Percentiles rank a stretch among this genome's conserved stretches.
Evolutionary conservation across 2,329 filamentous ascomycete genomes (phyloP).

Genomic region (Ascochyta clinopodiicola): DNA sequence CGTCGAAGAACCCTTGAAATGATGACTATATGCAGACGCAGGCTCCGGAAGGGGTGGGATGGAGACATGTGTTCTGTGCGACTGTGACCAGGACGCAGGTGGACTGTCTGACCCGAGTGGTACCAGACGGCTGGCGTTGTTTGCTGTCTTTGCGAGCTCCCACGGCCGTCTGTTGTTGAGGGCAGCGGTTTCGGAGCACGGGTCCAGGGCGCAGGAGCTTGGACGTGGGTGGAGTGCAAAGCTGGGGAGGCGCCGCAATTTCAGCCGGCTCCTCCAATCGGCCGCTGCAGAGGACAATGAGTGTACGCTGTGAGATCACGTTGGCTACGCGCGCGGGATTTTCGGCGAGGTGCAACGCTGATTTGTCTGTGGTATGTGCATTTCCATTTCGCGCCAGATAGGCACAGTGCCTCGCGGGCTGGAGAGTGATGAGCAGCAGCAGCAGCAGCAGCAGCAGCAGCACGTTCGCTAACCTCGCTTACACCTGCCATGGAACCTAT

Average conservation of each 20-base stretch:
- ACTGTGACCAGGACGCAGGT: conserved; percentile 14
- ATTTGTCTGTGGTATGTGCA: conserved; percentile 34
- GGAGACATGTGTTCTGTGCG: conserved; percentile 12
- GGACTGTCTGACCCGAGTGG: conserved; percentile 9
- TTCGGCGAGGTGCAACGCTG: conserved; percentile 32
- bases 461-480: conserved; percentile 14
- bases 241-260: conserved; percentile 30
- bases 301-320: conserved; percentile 24
- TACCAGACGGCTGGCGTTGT: not conserved
- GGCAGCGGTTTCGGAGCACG: conserved; percentile 11
- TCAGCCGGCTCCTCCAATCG: conserved; percentile 27
- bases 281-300: not conserved
- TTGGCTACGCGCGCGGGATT: conserved; percentile 42
- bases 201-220: not conserved
- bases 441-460: not conserved
- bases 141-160: conserved; percentile 6
- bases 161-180: conserved; percentile 6
- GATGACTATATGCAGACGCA: conserved; percentile 3
- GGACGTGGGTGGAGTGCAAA: conserved; percentile 7
- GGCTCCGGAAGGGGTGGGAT: conserved; percentile 1
- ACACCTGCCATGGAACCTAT: conserved; percentile 7
- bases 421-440: conserved; percentile 5
- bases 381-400: conserved; percentile 19
- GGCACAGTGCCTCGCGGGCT: conserved; percentile 1
- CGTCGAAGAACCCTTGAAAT: conserved; percentile 1